Conservation (phyloP, 2,329 filamentous ascomycete species). For the Penicillium concentricum region DNA sequence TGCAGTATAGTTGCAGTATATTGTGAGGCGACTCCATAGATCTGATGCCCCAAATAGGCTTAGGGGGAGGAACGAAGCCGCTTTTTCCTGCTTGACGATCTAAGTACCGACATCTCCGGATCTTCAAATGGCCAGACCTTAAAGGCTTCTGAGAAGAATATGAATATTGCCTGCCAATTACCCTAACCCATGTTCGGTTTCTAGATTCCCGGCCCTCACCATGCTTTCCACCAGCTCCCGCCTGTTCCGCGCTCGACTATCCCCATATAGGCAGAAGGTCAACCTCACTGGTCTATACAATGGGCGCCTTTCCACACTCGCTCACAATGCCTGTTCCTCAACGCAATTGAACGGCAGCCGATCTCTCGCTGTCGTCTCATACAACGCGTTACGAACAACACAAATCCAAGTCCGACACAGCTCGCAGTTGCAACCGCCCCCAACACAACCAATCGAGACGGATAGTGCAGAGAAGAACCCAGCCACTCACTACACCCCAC, state of each 20-base stretch:
- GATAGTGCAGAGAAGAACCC: constrained; percentile 14
- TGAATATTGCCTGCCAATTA: constrained; percentile 7
- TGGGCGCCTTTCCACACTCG: constrained; percentile 3
- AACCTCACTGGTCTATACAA: constrained; percentile 4
- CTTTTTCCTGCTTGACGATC: constrained; percentile 10
- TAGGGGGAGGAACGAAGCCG: constrained; percentile 3
- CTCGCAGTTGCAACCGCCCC: constrained; percentile 11
- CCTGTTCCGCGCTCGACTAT: constrained; percentile 10
- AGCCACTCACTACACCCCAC: constrained; percentile 43
- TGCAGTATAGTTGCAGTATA: too few species aligned
- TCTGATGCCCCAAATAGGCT: constrained; percentile 10
- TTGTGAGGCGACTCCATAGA: not conserved
- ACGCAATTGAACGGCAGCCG: not conserved
- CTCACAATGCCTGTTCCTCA: not conserved
- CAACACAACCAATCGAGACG: not conserved
- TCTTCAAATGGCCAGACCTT: not conserved
- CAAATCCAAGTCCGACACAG: constrained; percentile 1
- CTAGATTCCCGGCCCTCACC: not conserved
- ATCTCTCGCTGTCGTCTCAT: not conserved
- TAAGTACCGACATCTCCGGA: not conserved
- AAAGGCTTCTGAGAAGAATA: not conserved
- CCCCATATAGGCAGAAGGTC: constrained; percentile 6
- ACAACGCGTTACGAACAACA: not conserved
- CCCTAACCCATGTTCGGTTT: not conserved
- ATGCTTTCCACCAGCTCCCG: constrained; percentile 11